These are phyloP conservation scores for Amphichorda felina DNA, from an alignment of 2,329 filamentous ascomycete genomes.

Conservation along the genomic window DNA sequence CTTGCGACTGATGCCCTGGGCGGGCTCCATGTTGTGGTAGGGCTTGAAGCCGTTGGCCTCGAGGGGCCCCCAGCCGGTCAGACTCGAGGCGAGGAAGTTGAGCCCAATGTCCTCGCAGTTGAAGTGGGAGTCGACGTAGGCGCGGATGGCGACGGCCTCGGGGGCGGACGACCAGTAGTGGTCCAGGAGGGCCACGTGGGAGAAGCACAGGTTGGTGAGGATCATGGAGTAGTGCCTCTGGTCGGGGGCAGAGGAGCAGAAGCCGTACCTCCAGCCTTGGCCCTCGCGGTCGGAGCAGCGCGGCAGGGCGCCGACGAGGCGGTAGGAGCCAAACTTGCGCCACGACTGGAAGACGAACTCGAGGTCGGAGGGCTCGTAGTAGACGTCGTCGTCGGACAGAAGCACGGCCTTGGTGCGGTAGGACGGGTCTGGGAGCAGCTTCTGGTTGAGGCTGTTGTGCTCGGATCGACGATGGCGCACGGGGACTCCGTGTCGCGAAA, in stretches of 20 bases:
- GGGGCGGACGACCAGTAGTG: constrained; percentile 20
- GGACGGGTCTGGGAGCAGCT: constrained; percentile 21
- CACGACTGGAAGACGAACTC: constrained; percentile 28
- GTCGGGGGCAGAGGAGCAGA: constrained; percentile 14
- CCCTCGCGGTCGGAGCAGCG: constrained; percentile 17
- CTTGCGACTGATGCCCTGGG: constrained; percentile 19
- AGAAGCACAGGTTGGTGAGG: constrained; percentile 23
- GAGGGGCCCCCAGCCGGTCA: constrained; percentile 21
- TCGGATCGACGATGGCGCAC: constrained; percentile 20
- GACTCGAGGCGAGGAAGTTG: constrained; percentile 20
- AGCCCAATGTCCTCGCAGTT: constrained; percentile 29
- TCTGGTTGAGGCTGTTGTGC: constrained; percentile 23
- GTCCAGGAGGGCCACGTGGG: constrained; percentile 24
- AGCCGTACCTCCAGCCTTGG: constrained; percentile 17
- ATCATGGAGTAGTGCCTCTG: constrained; percentile 21
- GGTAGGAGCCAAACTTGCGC: constrained; percentile 22
- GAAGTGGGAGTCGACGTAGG: constrained; percentile 23
- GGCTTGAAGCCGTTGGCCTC: constrained; percentile 18
- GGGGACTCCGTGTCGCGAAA: constrained; percentile 15
- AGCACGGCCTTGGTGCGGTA: constrained; percentile 26
- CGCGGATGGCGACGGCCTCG: constrained; percentile 16
- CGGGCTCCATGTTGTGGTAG: constrained; percentile 19
- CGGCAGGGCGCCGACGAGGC: constrained; percentile 21
- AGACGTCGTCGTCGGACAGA: constrained; percentile 26
- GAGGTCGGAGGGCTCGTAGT: constrained; percentile 22